These are phyloP conservation scores for Ganoderma resinaceum DNA, from an alignment of 1,284 basidiomycete species.

Conservation along the genomic window DNA sequence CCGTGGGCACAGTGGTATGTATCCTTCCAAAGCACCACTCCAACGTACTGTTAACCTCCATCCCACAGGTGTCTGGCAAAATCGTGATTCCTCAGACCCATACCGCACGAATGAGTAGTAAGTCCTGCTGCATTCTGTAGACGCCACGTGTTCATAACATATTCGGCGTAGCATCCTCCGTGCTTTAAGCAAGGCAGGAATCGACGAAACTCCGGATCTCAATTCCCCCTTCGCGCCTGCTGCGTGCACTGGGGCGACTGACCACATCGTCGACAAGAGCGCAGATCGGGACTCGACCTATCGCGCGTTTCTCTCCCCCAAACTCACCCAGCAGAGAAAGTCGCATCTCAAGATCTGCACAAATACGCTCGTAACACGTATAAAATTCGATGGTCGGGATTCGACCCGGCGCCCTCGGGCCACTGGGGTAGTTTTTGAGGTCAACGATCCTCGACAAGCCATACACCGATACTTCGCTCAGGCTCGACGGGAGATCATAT, in stretches of 20 bases:
- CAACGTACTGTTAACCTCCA: not conserved
- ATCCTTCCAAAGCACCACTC: not conserved
- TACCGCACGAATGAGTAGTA: conserved; percentile 6
- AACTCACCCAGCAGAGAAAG: conserved; percentile 28
- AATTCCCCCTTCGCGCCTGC: conserved; percentile 37
- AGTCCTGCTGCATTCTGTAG: not conserved
- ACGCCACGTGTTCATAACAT: not conserved
- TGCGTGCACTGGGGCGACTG: conserved; percentile 31
- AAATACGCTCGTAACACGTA: conserved; percentile 30
- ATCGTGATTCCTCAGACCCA: conserved; percentile 9
- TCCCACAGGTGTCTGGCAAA: conserved; percentile 21
- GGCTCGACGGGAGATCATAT: conserved; percentile 40
- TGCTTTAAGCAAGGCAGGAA: conserved; percentile 25
- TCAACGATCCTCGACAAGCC: conserved; percentile 7
- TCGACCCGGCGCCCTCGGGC: conserved; percentile 7
- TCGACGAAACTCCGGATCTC: conserved; percentile 37
- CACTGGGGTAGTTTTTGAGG: conserved; percentile 28
- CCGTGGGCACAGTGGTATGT: conserved; percentile 29
- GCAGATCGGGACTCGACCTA: conserved; percentile 36
- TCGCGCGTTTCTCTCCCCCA: conserved; percentile 39
- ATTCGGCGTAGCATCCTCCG: conserved; percentile 27
- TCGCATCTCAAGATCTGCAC: conserved; percentile 40
- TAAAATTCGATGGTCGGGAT: conserved; percentile 14
- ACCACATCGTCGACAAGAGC: conserved; percentile 35
- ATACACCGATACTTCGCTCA: conserved; percentile 24